These are phyloP conservation scores for Lanmaoa rubissima DNA, from an alignment of 768 basidiomycete species.

Conservation along the genomic window DNA sequence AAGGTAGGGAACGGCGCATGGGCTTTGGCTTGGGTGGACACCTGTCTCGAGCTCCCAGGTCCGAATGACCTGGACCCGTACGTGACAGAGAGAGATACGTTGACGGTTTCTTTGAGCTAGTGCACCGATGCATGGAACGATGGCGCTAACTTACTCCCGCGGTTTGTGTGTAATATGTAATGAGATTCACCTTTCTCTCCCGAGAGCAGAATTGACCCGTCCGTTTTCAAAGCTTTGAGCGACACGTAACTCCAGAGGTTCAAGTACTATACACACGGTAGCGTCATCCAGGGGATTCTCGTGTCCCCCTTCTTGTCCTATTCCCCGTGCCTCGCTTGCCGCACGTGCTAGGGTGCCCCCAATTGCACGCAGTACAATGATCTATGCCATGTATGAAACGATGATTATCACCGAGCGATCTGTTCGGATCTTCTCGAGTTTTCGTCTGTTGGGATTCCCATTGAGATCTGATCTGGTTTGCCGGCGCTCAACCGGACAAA, in stretches of 20 bases:
- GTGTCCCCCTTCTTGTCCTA: background rate
- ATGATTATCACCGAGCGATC: background rate
- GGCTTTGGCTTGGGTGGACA: conserved; percentile 78
- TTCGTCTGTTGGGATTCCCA: background rate
- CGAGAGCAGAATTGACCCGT: background rate
- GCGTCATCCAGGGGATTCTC: background rate
- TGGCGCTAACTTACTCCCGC: background rate
- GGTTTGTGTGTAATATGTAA: conserved; percentile 3
- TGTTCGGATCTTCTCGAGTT: background rate
- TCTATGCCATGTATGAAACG: background rate
- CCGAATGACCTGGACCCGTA: conserved; percentile 22
- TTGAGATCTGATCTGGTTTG: background rate
- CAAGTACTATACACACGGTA: background rate
- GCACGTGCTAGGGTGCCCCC: background rate
- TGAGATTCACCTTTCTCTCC: background rate
- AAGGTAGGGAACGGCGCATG: conserved; percentile 79
- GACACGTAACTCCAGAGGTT: background rate
- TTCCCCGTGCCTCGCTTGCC: background rate
- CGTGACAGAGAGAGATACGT: conserved; percentile 19
- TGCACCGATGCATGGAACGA: background rate
- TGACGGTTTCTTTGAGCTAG: conserved; percentile 17
- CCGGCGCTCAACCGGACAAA: background rate
- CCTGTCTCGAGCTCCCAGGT: conserved; percentile 37
- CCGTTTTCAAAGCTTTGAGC: background rate
- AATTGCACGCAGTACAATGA: background rate